phyloP scores from a whole-genome alignment of 108 stramenopile genomes.

The Epipyxis sp. region DNA sequence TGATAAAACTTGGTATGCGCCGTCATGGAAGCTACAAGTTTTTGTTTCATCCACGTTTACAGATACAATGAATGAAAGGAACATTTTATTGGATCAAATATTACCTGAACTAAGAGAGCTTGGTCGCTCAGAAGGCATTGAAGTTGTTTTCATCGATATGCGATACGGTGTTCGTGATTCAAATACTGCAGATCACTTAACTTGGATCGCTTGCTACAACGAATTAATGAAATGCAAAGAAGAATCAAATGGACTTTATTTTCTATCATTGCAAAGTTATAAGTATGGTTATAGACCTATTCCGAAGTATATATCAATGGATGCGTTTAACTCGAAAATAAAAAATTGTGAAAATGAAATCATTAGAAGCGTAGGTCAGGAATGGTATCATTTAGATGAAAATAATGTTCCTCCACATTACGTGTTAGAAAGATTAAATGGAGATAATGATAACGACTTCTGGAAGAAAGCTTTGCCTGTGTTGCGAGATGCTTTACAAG shows the following conservation, averaged over 20 bases:
- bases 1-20: neutral
- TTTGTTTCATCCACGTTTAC: neutral
- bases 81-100: neutral
- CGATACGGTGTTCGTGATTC: conserved; percentile 2
- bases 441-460: neutral
- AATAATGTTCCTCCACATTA: neutral
- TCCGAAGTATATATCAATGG: too few relatives aligned
- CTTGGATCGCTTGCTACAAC: neutral
- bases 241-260: conserved; percentile 6
- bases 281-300: conserved; percentile 20
- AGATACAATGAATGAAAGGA: neutral
- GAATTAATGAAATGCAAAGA: neutral
- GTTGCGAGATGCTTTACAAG: neutral
- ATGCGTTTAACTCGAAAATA: too few relatives aligned
- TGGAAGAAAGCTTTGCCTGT: neutral
- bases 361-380: neutral
- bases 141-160: conserved; percentile 8
- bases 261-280: conserved; percentile 6
- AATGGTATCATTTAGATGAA: conserved; percentile 2
- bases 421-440: neutral
- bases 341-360: too few relatives aligned
- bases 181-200: neutral
- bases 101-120: neutral
- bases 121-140: neutral
- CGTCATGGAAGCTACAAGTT: neutral